phyloP scores from a whole-genome alignment of 129 eudicot genomes.

The Tagetes erecta region DNA sequence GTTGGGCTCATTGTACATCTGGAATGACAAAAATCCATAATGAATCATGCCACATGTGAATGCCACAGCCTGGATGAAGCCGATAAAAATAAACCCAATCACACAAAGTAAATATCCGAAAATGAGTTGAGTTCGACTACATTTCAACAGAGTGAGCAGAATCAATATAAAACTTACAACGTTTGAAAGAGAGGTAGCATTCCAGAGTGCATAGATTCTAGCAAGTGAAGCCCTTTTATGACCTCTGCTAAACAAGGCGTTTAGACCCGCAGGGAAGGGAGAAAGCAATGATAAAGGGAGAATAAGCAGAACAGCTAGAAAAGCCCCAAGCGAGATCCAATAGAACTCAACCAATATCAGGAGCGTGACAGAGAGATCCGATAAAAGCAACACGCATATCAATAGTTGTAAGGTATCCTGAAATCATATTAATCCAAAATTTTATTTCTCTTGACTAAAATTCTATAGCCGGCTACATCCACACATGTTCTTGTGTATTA shows the following conservation, averaged over 20 bases:
- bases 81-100: background rate
- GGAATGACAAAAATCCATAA: constrained; percentile 53
- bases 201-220: constrained; percentile 91
- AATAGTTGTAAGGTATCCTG: constrained; percentile 87
- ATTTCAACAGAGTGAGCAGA: background rate
- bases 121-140: background rate
- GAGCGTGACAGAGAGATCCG: constrained; percentile 75
- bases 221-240: constrained; percentile 85
- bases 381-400: constrained; percentile 73
- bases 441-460: constrained; percentile 8
- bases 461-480: background rate
- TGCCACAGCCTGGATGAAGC: constrained; percentile 64
- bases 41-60: constrained; percentile 74
- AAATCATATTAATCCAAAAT: constrained; percentile 23
- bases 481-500: background rate
- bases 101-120: background rate
- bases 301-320: constrained; percentile 81
- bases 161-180: constrained; percentile 50
- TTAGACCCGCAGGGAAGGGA: constrained; percentile 93
- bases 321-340: constrained; percentile 87
- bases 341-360: constrained; percentile 74
- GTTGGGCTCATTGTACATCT: constrained; percentile 45
- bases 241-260: constrained; percentile 85
- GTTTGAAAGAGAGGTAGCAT: constrained; percentile 75
- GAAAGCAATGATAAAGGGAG: constrained; percentile 88